Conservation (phyloP, 106 monocot genomes). For the Hemerocallis citrina region DNA sequence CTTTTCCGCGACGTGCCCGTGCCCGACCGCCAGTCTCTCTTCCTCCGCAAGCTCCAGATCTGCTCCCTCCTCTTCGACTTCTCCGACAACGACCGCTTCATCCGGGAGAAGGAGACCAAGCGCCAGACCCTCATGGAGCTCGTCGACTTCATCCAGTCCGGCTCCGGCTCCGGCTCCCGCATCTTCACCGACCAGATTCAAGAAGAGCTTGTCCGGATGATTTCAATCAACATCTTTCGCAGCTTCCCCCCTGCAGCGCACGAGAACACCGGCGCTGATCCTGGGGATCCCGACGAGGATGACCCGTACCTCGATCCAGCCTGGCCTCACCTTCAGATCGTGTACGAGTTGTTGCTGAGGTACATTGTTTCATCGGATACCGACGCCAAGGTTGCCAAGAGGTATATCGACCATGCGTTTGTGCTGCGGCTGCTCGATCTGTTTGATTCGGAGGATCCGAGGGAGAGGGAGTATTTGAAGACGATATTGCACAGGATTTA, state of each 20-base stretch:
- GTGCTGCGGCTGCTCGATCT: conserved; percentile 31
- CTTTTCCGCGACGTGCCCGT: conserved; percentile 38
- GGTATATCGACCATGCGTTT: conserved; percentile 35
- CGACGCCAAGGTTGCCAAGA: conserved; percentile 39
- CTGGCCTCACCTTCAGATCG: conserved; percentile 60
- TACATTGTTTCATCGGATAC: conserved; percentile 40
- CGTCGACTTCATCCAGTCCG: conserved; percentile 39
- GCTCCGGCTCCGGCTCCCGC: conserved; percentile 26
- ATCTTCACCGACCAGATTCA: conserved; percentile 47
- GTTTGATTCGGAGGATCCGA: conserved; percentile 40
- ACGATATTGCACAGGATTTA: conserved; percentile 40
- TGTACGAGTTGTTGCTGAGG: conserved; percentile 54
- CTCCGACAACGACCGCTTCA: conserved; percentile 22
- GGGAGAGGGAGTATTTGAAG: conserved; percentile 41
- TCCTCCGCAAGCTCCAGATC: conserved; percentile 43
- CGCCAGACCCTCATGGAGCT: conserved; percentile 42
- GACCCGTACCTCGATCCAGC: conserved; percentile 56
- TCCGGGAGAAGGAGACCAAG: conserved; percentile 42
- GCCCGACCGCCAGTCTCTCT: conserved; percentile 24
- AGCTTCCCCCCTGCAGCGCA: conserved; percentile 55
- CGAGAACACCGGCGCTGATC: conserved; percentile 41
- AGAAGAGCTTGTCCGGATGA: conserved; percentile 52
- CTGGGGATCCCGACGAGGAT: conserved; percentile 52
- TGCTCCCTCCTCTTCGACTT: conserved; percentile 32
- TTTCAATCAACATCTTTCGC: conserved; percentile 45